phyloP scores from a whole-genome alignment of 2,329 filamentous ascomycete genomes.

The Pezicula radicicola region DNA sequence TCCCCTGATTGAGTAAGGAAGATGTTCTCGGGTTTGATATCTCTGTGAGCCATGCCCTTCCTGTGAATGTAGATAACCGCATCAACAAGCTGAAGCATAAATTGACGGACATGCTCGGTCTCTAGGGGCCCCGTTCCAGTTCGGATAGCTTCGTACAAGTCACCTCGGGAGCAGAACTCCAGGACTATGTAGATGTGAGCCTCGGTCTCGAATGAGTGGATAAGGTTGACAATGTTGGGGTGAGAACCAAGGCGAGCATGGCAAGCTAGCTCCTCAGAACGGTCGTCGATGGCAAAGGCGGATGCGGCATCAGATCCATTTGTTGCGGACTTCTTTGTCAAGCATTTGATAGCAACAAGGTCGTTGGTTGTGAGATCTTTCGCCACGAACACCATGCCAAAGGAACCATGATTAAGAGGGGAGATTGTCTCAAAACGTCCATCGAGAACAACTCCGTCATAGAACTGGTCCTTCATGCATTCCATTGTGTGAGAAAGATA shows the following conservation, averaged over 20 bases:
- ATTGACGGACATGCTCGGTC: conserved; percentile 93
- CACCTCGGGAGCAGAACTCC: conserved; percentile 92
- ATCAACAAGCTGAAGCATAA: conserved; percentile 92
- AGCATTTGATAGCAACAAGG: conserved; percentile 90
- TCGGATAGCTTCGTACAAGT: conserved; percentile 96
- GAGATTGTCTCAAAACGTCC: conserved; percentile 90
- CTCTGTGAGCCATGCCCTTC: conserved; percentile 90
- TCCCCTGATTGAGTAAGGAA: conserved; percentile 82
- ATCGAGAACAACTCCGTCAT: conserved; percentile 75
- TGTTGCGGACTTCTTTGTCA: conserved; percentile 75
- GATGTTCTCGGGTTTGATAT: conserved; percentile 99
- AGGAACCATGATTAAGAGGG: conserved; percentile 96
- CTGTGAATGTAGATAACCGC: conserved; percentile 88
- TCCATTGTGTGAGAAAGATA: conserved; percentile 55
- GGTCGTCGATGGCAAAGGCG: conserved; percentile 73
- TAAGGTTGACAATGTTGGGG: conserved; percentile 88
- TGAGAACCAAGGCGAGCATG: conserved; percentile 78
- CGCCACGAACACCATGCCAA: conserved; percentile 97
- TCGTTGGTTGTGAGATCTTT: conserved; percentile 74
- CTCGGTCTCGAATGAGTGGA: conserved; percentile 89
- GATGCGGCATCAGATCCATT: conserved; percentile 50
- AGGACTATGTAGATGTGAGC: conserved; percentile 88
- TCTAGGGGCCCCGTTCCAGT: conserved; percentile 83
- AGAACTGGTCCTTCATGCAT: conserved; percentile 82
- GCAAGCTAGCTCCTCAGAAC: conserved; percentile 75